Evolutionary conservation across 192 early-diverging fungal species (phyloP).

Genomic region (Blastocladiella britannica): DNA sequence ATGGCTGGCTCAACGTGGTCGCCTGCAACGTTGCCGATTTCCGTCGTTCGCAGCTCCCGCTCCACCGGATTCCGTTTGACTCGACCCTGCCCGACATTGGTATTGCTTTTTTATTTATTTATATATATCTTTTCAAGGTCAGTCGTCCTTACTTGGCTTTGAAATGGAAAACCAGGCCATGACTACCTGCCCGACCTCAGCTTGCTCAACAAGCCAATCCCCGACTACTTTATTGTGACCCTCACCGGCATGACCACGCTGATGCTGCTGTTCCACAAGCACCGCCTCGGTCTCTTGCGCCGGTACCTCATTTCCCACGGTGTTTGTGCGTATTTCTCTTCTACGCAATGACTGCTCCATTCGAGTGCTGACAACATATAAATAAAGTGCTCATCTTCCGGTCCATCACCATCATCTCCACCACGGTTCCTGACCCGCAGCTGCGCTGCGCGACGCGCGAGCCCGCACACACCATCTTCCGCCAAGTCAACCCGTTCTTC

Average conservation of each 20-base stretch:
- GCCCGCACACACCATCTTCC: neutral
- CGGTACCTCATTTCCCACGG: neutral
- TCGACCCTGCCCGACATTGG: neutral
- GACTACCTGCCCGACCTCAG: neutral
- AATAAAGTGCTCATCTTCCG: neutral
- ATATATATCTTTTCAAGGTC: neutral
- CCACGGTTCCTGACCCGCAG: neutral
- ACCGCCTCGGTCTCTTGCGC: neutral
- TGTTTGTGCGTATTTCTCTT: neutral
- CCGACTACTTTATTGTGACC: neutral
- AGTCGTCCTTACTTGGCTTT: neutral
- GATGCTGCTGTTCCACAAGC: neutral
- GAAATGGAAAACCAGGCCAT: neutral
- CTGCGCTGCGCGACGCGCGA: neutral
- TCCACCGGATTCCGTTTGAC: neutral
- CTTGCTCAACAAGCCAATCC: neutral
- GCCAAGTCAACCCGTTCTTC: slow-evolving; percentile 21
- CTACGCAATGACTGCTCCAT: neutral
- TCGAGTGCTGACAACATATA: too few relatives aligned
- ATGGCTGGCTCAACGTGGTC: neutral
- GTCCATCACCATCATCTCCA: neutral
- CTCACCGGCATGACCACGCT: neutral
- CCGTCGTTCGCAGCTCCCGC: neutral
- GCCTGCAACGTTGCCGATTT: neutral
- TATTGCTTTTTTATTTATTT: neutral